These are phyloP conservation scores for Caloboletus inedulis DNA, from an alignment of 1,284 basidiomycete genomes.

Conservation along the genomic window DNA sequence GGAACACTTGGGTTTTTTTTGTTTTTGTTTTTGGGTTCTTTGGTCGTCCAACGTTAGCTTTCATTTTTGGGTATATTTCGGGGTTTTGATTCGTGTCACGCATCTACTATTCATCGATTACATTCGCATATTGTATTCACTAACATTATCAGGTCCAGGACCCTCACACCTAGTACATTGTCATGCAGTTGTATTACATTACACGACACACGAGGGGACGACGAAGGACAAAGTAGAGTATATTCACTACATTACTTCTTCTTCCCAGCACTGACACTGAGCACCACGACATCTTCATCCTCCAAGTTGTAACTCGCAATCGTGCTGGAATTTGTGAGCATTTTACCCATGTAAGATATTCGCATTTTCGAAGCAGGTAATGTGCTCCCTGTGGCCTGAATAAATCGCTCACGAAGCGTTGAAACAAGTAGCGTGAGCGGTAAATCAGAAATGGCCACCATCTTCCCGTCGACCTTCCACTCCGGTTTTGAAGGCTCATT, in stretches of 20 bases:
- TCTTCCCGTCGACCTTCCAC: constrained; percentile 84
- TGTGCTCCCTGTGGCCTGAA: constrained; percentile 70
- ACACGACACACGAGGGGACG: constrained; percentile 1
- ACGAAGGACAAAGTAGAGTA: constrained; percentile 3
- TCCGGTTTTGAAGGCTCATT: constrained; percentile 78
- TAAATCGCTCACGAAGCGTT: constrained; percentile 82
- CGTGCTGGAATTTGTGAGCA: constrained; percentile 81
- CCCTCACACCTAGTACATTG: constrained; percentile 3
- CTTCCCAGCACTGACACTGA: constrained; percentile 74
- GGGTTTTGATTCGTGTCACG: constrained; percentile 6
- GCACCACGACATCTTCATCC: constrained; percentile 77
- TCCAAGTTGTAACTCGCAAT: constrained; percentile 87
- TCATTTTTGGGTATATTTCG: constrained; percentile 6
- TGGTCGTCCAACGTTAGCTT: constrained; percentile 4
- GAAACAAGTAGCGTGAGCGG: constrained; percentile 81
- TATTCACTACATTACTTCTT: constrained; percentile 52
- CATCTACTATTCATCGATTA: constrained; percentile 15
- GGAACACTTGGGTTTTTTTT: constrained; percentile 5
- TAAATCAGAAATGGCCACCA: constrained; percentile 75
- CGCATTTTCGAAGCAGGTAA: constrained; percentile 77
- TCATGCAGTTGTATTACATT: constrained; percentile 17
- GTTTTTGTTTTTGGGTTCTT: background rate
- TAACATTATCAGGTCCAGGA: constrained; percentile 18
- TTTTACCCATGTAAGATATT: constrained; percentile 74
- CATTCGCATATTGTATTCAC: constrained; percentile 19